Evolutionary conservation across 257 asterid genomes (phyloP).

Genomic region (Cinchona pubescens): DNA sequence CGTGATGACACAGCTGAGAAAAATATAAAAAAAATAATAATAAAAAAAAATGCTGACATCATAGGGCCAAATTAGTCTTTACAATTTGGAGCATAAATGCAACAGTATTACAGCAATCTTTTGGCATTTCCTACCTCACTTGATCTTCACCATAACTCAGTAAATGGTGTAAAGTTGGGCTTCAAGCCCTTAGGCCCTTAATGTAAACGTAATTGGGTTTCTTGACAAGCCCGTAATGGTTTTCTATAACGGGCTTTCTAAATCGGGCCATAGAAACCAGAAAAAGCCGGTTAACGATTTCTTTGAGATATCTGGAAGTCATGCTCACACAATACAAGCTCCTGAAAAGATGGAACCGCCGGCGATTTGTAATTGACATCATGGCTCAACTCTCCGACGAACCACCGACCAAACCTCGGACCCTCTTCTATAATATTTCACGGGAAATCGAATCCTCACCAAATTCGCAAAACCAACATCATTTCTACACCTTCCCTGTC

Average conservation of each 20-base stretch:
- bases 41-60: too few relatives aligned
- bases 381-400: slow-evolving; percentile 16
- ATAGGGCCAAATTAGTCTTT: too few relatives aligned
- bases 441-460: background rate
- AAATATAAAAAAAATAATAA: too few relatives aligned
- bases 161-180: too few relatives aligned
- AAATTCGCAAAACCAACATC: background rate
- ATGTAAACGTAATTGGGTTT: background rate
- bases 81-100: too few relatives aligned
- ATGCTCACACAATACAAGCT: background rate
- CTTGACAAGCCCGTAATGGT: too few relatives aligned
- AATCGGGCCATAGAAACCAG: background rate
- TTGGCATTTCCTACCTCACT: too few relatives aligned
- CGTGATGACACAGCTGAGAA: too few relatives aligned
- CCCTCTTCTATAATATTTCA: background rate
- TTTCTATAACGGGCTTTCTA: background rate
- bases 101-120: too few relatives aligned
- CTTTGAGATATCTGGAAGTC: too few relatives aligned
- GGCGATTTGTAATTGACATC: slow-evolving; percentile 8
- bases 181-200: background rate
- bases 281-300: background rate
- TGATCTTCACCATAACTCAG: too few relatives aligned
- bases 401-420: slow-evolving; percentile 7
- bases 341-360: slow-evolving; percentile 15
- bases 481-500: background rate